phyloP scores from a whole-genome alignment of 2,329 filamentous ascomycete species.

The Penicillium sp. region DNA sequence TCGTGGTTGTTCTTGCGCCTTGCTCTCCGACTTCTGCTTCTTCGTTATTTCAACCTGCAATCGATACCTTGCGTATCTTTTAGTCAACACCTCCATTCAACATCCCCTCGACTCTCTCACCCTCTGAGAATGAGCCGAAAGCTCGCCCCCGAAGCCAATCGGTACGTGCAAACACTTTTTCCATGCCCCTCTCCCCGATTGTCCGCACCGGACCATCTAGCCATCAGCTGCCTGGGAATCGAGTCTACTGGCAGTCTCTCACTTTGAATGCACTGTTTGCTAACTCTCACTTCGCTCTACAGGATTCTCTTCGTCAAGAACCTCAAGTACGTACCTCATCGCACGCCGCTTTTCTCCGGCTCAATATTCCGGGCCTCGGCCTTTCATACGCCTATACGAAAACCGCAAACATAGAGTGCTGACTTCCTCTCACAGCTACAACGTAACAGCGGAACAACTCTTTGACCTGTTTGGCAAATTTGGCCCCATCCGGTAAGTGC shows the following conservation, averaged over 20 bases:
- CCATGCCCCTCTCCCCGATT: slow-evolving; percentile 29
- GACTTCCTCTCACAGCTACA: slow-evolving; percentile 68
- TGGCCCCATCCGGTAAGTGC: slow-evolving; percentile 81
- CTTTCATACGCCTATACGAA: slow-evolving; percentile 1
- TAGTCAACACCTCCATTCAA: slow-evolving; percentile 18
- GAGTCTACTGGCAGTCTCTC: not conserved
- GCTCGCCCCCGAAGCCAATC: slow-evolving; percentile 99
- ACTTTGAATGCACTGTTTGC: not conserved
- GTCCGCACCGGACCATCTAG: slow-evolving; percentile 14
- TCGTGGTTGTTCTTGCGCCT: slow-evolving; percentile 31
- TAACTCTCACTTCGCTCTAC: slow-evolving; percentile 10
- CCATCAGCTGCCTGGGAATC: slow-evolving; percentile 2
- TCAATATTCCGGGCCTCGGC: not conserved
- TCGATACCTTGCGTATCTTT: slow-evolving; percentile 32
- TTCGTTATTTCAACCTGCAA: slow-evolving; percentile 21
- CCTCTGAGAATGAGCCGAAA: slow-evolving; percentile 58
- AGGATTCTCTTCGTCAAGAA: slow-evolving; percentile 99
- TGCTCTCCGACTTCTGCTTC: slow-evolving; percentile 21
- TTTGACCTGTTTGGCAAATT: slow-evolving; percentile 99
- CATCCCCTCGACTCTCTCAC: slow-evolving; percentile 19
- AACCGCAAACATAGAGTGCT: slow-evolving; percentile 2
- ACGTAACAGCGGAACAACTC: slow-evolving; percentile 95
- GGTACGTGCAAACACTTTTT: slow-evolving; percentile 60
- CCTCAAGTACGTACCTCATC: slow-evolving; percentile 70
- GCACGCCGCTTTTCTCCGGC: slow-evolving; percentile 6